Evolutionary conservation across 805 yeast genomes (phyloP).

Genomic region (Komagataella phaffii): DNA sequence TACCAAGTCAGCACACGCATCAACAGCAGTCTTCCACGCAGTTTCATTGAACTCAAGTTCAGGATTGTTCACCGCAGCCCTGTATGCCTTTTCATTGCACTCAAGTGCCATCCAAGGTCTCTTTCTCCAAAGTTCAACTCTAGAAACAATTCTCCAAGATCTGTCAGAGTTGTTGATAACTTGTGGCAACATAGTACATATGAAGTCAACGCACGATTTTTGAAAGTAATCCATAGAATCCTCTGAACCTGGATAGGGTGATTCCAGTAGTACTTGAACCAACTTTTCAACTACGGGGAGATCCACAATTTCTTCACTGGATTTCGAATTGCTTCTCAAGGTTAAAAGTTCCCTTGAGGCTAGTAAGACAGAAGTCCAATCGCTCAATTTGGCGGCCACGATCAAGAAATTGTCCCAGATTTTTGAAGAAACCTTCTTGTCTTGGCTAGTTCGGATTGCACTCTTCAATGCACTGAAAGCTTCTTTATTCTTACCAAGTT

Average conservation of each 20-base stretch:
- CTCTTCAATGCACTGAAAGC: slow-evolving; percentile 77
- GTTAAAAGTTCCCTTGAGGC: slow-evolving; percentile 58
- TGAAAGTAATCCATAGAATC: slow-evolving; percentile 47
- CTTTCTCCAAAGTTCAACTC: slow-evolving; percentile 75
- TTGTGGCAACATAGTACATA: slow-evolving; percentile 55
- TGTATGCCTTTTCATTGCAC: slow-evolving; percentile 74
- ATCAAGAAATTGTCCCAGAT: slow-evolving; percentile 80
- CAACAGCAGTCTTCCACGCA: slow-evolving; percentile 71
- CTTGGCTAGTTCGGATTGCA: slow-evolving; percentile 56
- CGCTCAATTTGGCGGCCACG: slow-evolving; percentile 70
- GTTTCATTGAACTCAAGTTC: slow-evolving; percentile 46
- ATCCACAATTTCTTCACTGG: slow-evolving; percentile 53
- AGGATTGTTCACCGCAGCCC: slow-evolving; percentile 56
- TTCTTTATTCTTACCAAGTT: slow-evolving; percentile 50
- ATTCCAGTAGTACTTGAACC: slow-evolving; percentile 45
- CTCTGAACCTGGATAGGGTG: slow-evolving; percentile 29
- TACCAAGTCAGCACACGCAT: slow-evolving; percentile 61
- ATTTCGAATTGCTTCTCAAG: slow-evolving; percentile 29
- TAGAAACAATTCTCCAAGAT: slow-evolving; percentile 75
- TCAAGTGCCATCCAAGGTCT: slow-evolving; percentile 83
- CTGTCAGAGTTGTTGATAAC: slow-evolving; percentile 56
- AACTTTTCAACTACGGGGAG: slow-evolving; percentile 63
- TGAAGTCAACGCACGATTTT: slow-evolving; percentile 51
- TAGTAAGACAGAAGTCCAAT: slow-evolving; percentile 78
- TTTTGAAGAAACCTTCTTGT: slow-evolving; percentile 66